Evolutionary conservation across 306 rosid species (phyloP), one percentile per base, ranked within the genome.

Genomic region (Begonia loranthoides): DNA sequence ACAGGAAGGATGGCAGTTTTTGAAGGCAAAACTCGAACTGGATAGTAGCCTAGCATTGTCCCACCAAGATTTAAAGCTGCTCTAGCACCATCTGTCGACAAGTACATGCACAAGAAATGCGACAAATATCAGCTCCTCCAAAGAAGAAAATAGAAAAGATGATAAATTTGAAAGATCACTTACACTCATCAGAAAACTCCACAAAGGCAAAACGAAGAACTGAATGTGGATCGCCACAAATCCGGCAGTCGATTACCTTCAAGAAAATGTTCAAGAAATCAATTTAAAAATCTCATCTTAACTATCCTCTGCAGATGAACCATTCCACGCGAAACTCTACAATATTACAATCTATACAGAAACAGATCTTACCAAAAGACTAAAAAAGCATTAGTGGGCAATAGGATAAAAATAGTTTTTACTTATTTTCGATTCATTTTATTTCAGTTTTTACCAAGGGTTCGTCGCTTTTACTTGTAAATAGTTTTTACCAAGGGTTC

Each of bases 1-100:
- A 88, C 97, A 19, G 97, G 97, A 73, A 88, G 97, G 56, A 88
- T 88, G 48, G 97, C 95, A 65, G 97, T 88, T 77, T 88, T 88
- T 54, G 97, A 88, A 64, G 97, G 97, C 69, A 88, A 76, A 55
- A 88, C 93, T 83, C 83, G 81, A 38, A 88, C 85, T 52, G 97
- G 97, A 75, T 88, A 84, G 62, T 72, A 88, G 57, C 97, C 97
- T 16, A 88, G 82, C 73, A 88, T 77, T 4, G 97, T 88, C 65
- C 97, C 97, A 47, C 95, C 88, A 47, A 88, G 97, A 65, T 66
- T 74, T 55, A 84, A 45, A 74, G 97, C 95, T 39, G 86, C 79
- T 64, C 93, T 79, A 4, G 95, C 97, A 61, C 95, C 87, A 66
- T 75, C 97, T 88, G 88, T 79, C 34, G 15, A 60, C 56, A 70